Conservation (phyloP, 2,329 filamentous ascomycete genomes). For the Calcarisporium arbuscula region DNA sequence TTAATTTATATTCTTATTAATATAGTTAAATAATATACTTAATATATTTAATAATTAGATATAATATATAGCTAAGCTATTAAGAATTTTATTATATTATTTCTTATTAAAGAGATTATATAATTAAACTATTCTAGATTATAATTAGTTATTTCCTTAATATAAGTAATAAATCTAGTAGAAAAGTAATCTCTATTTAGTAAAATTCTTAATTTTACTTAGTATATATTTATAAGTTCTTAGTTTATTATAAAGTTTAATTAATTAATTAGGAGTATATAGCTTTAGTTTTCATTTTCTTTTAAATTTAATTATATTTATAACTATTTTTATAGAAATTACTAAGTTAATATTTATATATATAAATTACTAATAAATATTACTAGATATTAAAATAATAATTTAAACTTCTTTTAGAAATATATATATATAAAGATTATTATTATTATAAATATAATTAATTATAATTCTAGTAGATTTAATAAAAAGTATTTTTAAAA, state of each 20-base stretch:
- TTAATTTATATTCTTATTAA: background rate
- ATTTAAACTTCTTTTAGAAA: background rate
- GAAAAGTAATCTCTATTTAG: constrained; percentile 23
- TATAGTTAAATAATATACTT: constrained; percentile 1
- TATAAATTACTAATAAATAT: background rate
- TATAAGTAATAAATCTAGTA: constrained; percentile 1
- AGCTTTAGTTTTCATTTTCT: background rate
- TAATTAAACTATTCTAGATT: constrained; percentile 21
- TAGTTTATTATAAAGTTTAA: background rate
- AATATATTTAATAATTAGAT: constrained; percentile 1
- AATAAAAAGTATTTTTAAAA: background rate
- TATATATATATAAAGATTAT: background rate
- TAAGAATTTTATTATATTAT: constrained; percentile 1
- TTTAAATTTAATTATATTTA: background rate
- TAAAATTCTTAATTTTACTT: background rate
- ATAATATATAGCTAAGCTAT: constrained; percentile 1
- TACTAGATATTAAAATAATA: background rate
- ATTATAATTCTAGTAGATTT: constrained; percentile 1
- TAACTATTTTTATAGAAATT: background rate
- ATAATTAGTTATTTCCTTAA: no score
- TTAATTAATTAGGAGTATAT: background rate
- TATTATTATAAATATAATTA: constrained; percentile 1
- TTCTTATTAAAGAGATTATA: constrained; percentile 1
- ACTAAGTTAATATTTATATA: background rate
- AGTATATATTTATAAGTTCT: background rate